Base-by-base conservation (phyloP, 306 rosid genomes). In the cucumber (Cucumis sativus) region DNA sequence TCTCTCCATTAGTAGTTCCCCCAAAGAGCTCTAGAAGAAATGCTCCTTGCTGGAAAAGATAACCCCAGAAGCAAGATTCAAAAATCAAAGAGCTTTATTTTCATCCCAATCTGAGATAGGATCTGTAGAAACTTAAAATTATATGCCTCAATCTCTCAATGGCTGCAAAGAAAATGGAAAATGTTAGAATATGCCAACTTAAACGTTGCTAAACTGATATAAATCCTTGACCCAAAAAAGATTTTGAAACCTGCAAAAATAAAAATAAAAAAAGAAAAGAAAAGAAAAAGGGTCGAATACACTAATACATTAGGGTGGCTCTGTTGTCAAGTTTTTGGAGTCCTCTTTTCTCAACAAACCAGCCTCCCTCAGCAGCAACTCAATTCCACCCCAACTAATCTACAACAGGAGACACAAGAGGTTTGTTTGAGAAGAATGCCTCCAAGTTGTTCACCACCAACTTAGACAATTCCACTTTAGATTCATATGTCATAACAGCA, bases 341-440 rank as follows among this genome's bases (percentile, higher is more conserved):
- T 23, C 37, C 28, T 17, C 37, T 6, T 12, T 60, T 54, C 18
- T 51, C 56, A 51, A 14, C 18, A 51, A 51, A 51, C n/a, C 56
- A 14, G 18, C 18, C 56, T 51, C 56, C 18, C 56, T 51, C n/a
- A 51, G 56, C 56, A 15, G 15, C 1, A 89, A 86, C 80, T 25
- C 16, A 64, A 41, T 13, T 7, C 23, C 18, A 25, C n/a, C 45
- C 5, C 94, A 90, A 79, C 57, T 21, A 21, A 49, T 59, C 49
- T 59, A 40, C 47, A 55, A 49, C 20, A 0, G 69, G 79, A 76
- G 83, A 79, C 23, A 62, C 35, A 58, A 83, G 72, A 4, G 83
- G 71, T 41, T 54, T 79, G 52, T 79, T 83, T 2, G 83, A 79
- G 81, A 79, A 83, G 74, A 76, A 83, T 5, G 86, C 81, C 35